Percentiles rank a stretch among this genome's conserved stretches.
phyloP scores from a whole-genome alignment of 768 basidiomycete species.

The Termitomyces titanicus region DNA sequence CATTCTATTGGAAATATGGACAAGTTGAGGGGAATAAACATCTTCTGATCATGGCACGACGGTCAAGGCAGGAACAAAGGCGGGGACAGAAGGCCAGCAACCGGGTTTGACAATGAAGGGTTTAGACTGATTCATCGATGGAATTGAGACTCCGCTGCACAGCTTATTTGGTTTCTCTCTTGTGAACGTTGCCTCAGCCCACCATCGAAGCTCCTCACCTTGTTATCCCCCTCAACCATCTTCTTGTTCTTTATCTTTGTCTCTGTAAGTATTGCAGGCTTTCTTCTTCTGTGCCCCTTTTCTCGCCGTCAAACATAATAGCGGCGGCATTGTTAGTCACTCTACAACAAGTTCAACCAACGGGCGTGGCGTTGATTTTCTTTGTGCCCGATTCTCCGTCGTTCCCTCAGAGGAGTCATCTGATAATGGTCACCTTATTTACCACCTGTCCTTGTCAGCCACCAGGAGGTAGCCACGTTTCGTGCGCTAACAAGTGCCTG shows the following conservation, averaged over 20 bases:
- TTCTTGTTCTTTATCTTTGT: slow-evolving; percentile 5
- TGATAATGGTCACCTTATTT: slow-evolving; percentile 5
- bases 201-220: slow-evolving; percentile 23
- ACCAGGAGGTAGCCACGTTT: slow-evolving; percentile 33
- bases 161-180: slow-evolving; percentile 40
- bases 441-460: slow-evolving; percentile 21
- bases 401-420: not conserved
- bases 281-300: slow-evolving; percentile 8
- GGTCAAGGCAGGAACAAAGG: not conserved
- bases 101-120: not conserved
- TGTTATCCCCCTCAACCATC: slow-evolving; percentile 11
- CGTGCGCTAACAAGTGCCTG: slow-evolving; percentile 33
- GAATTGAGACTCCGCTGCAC: slow-evolving; percentile 52
- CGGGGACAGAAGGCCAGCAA: not conserved
- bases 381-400: not conserved
- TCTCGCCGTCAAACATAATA: slow-evolving; percentile 5
- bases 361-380: slow-evolving; percentile 17
- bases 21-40: not conserved
- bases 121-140: slow-evolving; percentile 22
- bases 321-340: slow-evolving; percentile 12
- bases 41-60: not conserved
- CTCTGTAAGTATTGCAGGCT: slow-evolving; percentile 20
- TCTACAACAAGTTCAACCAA: slow-evolving; percentile 10
- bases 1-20: not conserved
- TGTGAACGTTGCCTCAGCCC: slow-evolving; percentile 22